Conservation (phyloP, 2,329 filamentous ascomycete species). For the Thielaviopsis musarum region DNA sequence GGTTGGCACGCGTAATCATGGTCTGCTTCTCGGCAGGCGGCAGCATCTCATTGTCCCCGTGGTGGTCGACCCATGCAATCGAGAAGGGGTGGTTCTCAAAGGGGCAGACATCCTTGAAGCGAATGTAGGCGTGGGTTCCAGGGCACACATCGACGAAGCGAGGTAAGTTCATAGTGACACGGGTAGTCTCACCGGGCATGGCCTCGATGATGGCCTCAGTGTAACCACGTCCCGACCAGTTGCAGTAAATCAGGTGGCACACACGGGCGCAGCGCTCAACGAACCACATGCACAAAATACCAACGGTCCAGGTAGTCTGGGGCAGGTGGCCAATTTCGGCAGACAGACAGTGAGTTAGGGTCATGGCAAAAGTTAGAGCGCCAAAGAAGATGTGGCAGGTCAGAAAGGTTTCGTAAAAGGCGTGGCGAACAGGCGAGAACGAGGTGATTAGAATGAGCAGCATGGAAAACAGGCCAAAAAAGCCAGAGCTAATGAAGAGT, state of each 20-base stretch:
- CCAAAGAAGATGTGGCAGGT: constrained; percentile 69
- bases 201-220: constrained; percentile 51
- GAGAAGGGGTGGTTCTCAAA: constrained; percentile 71
- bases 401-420: constrained; percentile 95
- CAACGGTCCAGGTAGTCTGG: constrained; percentile 58
- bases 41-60: constrained; percentile 23
- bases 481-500: constrained; percentile 49
- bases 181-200: constrained; percentile 51
- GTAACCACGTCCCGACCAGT: constrained; percentile 40
- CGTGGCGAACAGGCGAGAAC: constrained; percentile 68
- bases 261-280: constrained; percentile 51
- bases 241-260: constrained; percentile 45
- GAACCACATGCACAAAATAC: constrained; percentile 61
- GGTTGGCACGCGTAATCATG: constrained; percentile 22
- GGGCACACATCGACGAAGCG: constrained; percentile 49
- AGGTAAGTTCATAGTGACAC: constrained; percentile 54
- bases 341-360: constrained; percentile 63
- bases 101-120: constrained; percentile 45
- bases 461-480: constrained; percentile 44
- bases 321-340: constrained; percentile 50
- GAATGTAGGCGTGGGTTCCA: constrained; percentile 60
- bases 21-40: constrained; percentile 26
- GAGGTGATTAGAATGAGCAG: constrained; percentile 51
- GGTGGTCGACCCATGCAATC: constrained; percentile 54
- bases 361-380: constrained; percentile 47